Evolutionary conservation across 371 early-diverging fungal species (phyloP).

Genomic region (Enteropsectra breve): DNA sequence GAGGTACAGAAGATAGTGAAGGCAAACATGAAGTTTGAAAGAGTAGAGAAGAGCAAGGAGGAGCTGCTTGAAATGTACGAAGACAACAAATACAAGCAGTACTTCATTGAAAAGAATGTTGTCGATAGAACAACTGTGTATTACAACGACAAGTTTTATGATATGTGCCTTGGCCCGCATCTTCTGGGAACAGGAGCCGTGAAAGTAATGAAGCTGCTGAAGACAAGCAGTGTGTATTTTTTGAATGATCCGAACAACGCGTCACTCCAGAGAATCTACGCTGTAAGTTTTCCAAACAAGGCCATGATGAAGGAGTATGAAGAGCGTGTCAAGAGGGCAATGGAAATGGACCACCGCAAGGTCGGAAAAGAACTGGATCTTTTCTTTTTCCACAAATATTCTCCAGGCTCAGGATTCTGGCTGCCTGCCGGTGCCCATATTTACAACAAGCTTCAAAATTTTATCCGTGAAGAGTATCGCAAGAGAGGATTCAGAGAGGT

Average conservation of each 20-base stretch:
- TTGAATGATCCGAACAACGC: constrained; percentile 88
- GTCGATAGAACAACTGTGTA: constrained; percentile 86
- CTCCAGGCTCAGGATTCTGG: constrained; percentile 90
- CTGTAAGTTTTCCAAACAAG: constrained; percentile 91
- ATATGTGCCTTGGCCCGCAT: constrained; percentile 96
- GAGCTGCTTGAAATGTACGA: constrained; percentile 88
- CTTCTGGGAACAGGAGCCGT: constrained; percentile 82
- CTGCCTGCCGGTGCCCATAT: constrained; percentile 86
- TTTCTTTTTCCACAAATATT: constrained; percentile 87
- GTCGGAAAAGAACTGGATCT: constrained; percentile 76
- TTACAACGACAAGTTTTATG: constrained; percentile 80
- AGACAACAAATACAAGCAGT: constrained; percentile 59
- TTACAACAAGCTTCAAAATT: constrained; percentile 78
- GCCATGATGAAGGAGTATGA: constrained; percentile 84
- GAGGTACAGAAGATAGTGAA: constrained; percentile 73
- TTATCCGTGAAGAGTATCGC: constrained; percentile 78
- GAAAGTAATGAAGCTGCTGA: constrained; percentile 74
- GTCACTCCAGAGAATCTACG: constrained; percentile 91
- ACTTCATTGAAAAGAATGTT: constrained; percentile 66
- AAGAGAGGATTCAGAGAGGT: constrained; percentile 82
- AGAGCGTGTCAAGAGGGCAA: constrained; percentile 81
- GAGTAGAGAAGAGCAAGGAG: constrained; percentile 74
- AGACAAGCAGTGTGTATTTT: constrained; percentile 93
- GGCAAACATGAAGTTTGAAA: constrained; percentile 86
- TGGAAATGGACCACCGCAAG: constrained; percentile 89